Base-by-base conservation (phyloP, 2,329 filamentous ascomycete species). In the Allantophomopsis lycopodina region DNA sequence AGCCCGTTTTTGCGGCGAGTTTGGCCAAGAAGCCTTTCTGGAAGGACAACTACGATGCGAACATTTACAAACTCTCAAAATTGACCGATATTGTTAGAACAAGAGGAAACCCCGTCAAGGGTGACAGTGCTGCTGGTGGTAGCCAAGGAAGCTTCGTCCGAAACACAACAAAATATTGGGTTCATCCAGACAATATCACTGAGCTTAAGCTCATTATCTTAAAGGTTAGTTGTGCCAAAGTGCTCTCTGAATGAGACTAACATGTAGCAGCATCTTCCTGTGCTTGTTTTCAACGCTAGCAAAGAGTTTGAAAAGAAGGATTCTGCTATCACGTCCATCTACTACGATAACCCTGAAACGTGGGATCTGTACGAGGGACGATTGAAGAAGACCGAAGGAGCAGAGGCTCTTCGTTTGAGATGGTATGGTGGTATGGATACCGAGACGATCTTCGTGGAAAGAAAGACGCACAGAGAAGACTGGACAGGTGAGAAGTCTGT, bases 401-500 rank as follows among this genome's bases (percentile, higher is more conserved):
- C 91, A 2, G 91, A 98, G 62, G 91, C 91, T 5, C 94, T 96
- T 50, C 86, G 91, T 55, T 69, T 98, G 44, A 76, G 91, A 48
- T 98, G 91, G 91, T 98, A 98, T 55, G 91, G 91, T 44, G 87
- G 85, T 33, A 95, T 98, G 89, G 78, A 91, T 52, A 86, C 69
- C 39, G 88, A 96, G 55, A 91, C 85, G 40, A 93, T 96, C 42
- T 98, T 96, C 54, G 82, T 98, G 17, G 91, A 98, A 66, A 77
- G 91, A 46, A 98, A 98, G 64, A 98, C 91, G 1, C 91, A 98
- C 65, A 81, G 91, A 32, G 91, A 98, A 60, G 91, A 98, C 59
- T 98, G 91, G 91, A 98, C 91, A 0, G 91, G 91, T 42, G 91
- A 98, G 60, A 94, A 96, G 64, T 96, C 89, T 2, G 91, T 98